Evolutionary conservation across 2,329 filamentous ascomycete species (phyloP), one percentile per base, ranked within the genome.

Genomic region (Calonectria hawksworthii): DNA sequence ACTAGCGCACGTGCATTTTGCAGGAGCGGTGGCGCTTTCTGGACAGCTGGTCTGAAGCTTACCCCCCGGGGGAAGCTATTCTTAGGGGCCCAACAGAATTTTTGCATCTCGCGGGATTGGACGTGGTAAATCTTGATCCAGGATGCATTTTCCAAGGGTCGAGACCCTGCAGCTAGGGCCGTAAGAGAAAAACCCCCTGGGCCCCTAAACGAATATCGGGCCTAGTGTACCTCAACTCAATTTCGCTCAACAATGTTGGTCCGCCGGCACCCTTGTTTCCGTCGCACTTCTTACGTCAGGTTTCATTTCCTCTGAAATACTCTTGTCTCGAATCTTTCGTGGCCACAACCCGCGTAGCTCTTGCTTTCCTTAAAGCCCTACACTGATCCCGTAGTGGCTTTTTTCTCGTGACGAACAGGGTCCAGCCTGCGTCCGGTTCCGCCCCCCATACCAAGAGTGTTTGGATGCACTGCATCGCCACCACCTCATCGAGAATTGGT

Each of bases 181-280:
- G 18, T 38, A 61, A 61, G 56, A 61, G 34, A 61, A 61, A 61
- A 61, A 23, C 44, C 34, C 56, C 56, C 56, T 61, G 56, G 56
- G 21, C 56, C 56, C 56, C 34, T 61, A 61, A 61, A 61, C 56
- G 56, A 61, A 61, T 61, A 61, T 61, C 34, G 34, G 56, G 56
- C 4, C 23, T 61, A 61, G 56, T 61, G 34, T 16, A 38, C 14
- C 56, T 61, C 56, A 61, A 61, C 56, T 61, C 56, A 61, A 61
- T 61, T 61, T 61, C 56, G 56, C 56, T 61, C 56, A 61, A 61
- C 56, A 61, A 61, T 61, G 34, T 61, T 61, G 56, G 56, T 61
- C 56, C 34, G 56, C 9, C 56, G 23, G 14, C 34, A 61, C 56
- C 56, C 56, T 61, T 14, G 56, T 61, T 38, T n/a, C 56, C 11